phyloP scores from a whole-genome alignment of 768 basidiomycete genomes.

The Paxillus rubicundulus region DNA sequence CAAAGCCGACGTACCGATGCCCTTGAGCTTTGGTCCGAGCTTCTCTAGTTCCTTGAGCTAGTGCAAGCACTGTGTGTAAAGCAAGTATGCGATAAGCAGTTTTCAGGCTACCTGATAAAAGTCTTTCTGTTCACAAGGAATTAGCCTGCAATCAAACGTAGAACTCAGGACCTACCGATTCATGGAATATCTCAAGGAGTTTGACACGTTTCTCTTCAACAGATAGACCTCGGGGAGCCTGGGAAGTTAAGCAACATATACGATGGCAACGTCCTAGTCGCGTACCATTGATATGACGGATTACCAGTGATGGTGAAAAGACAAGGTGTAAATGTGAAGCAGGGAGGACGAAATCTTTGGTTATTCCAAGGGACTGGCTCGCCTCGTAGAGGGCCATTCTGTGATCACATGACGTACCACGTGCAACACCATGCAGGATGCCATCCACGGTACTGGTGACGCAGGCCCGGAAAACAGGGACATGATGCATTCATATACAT shows the following conservation, averaged over 20 bases:
- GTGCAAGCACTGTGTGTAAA: not conserved
- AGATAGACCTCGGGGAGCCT: conserved; percentile 84
- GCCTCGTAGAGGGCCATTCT: no score
- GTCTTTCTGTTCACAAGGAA: conserved; percentile 55
- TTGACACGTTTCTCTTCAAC: conserved; percentile 88
- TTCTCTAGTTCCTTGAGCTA: conserved; percentile 94
- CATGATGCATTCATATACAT: conserved; percentile 28
- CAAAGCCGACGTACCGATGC: conserved; percentile 60
- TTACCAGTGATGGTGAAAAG: not conserved
- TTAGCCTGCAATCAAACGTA: not conserved
- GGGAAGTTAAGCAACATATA: not conserved
- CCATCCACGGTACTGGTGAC: not conserved
- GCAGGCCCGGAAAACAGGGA: not conserved
- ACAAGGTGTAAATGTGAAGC: not conserved
- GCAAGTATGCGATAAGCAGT: not conserved
- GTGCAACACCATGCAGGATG: no score
- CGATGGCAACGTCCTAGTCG: not conserved
- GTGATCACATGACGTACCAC: conserved; percentile 27
- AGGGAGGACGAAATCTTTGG: not conserved
- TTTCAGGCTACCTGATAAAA: conserved; percentile 58
- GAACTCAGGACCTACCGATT: conserved; percentile 51
- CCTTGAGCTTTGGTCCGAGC: conserved; percentile 82
- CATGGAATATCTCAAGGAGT: conserved; percentile 90
- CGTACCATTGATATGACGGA: conserved; percentile 18
- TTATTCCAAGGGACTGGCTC: no score